Conservation (phyloP, 331 rosid species). For the Rhamnella rubrinervis region DNA sequence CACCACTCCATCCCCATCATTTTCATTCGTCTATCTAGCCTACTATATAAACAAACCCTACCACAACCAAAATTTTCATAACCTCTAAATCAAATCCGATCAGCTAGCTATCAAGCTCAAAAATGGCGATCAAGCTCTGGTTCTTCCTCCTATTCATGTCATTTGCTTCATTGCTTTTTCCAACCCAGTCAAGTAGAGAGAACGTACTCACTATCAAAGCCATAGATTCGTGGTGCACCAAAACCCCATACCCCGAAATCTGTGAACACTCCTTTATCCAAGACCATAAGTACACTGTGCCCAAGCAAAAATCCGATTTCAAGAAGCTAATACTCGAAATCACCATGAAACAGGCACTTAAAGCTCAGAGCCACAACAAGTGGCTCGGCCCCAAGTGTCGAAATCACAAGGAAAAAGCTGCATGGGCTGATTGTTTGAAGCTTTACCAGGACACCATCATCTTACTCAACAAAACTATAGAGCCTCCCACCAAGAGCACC, state of each 20-base stretch:
- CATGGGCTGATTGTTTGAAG: slow-evolving; percentile 52
- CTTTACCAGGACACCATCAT: slow-evolving; percentile 45
- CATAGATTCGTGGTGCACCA: slow-evolving; percentile 53
- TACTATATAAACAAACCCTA: slow-evolving; percentile 1
- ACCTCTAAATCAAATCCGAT: neutral
- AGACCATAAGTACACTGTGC: neutral
- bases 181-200: slow-evolving; percentile 18
- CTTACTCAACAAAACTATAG: slow-evolving; percentile 54
- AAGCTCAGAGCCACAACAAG: slow-evolving; percentile 35
- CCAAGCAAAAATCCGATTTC: slow-evolving; percentile 33
- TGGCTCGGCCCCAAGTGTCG: slow-evolving; percentile 44
- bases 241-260: slow-evolving; percentile 51
- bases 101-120: neutral
- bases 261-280: slow-evolving; percentile 36
- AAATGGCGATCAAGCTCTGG: slow-evolving; percentile 36
- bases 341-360: slow-evolving; percentile 38
- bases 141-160: slow-evolving; percentile 17
- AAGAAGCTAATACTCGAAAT: slow-evolving; percentile 29
- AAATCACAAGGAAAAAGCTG: slow-evolving; percentile 36
- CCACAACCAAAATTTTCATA: slow-evolving; percentile 3
- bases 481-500: slow-evolving; percentile 24
- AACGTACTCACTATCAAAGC: neutral
- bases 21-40: neutral
- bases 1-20: neutral
- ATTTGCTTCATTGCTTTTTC: slow-evolving; percentile 22